Evolutionary conservation across 129 eudicot species (phyloP).

Genomic region (Oenanthe sinensis): DNA sequence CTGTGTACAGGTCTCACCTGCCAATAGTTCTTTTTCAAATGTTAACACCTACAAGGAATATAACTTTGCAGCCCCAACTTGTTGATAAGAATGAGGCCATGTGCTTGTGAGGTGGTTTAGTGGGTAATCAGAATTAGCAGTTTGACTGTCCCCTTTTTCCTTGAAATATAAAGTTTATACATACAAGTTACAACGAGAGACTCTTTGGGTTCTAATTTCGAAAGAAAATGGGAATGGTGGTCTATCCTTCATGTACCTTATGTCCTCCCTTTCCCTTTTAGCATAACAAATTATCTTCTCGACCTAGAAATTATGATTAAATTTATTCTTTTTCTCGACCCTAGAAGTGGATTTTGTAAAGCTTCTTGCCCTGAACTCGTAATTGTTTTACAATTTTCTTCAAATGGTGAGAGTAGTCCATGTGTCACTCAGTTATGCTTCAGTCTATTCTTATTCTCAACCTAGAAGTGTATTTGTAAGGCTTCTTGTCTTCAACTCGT

Average conservation of each 20-base stretch:
- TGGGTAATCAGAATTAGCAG: slow-evolving; percentile 1
- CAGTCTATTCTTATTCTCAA: not conserved
- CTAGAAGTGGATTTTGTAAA: not conserved
- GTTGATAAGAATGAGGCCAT: not conserved
- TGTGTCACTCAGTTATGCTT: not conserved
- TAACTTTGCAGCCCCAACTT: not conserved
- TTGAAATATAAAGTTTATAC: not conserved
- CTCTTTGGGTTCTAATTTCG: not conserved
- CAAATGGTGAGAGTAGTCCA: not conserved
- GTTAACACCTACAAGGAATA: not conserved
- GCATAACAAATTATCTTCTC: not conserved
- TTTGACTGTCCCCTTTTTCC: not conserved
- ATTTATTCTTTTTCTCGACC: not conserved
- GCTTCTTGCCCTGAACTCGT: not conserved
- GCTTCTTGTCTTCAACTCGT: not conserved
- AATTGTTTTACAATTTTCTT: not conserved
- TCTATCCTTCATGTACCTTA: not conserved
- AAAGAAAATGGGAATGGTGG: not conserved
- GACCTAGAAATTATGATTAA: not conserved
- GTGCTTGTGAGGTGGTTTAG: not conserved
- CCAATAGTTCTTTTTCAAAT: too few relatives aligned
- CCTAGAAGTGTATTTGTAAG: not conserved
- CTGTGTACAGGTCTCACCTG: not conserved
- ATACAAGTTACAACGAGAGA: not conserved
- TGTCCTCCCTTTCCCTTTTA: not conserved